These are phyloP conservation scores for Phoma sp. DNA, from an alignment of 2,329 filamentous ascomycete species.

Conservation along the genomic window DNA sequence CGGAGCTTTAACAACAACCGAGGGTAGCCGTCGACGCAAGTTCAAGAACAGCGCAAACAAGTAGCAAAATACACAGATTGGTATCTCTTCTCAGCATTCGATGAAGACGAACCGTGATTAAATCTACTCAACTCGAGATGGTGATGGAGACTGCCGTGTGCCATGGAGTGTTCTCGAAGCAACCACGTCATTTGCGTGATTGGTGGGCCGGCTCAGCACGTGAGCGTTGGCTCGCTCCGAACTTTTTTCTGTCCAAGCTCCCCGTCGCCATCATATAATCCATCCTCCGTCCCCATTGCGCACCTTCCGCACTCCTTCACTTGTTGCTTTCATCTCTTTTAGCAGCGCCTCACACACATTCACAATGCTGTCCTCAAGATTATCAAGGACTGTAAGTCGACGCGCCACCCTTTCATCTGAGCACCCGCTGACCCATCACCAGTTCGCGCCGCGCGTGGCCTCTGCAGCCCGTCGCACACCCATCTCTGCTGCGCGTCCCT, in stretches of 20 bases:
- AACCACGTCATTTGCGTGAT: too few species aligned
- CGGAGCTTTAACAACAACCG: too few species aligned
- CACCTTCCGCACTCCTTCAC: slow-evolving; percentile 29
- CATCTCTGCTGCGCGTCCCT: slow-evolving; percentile 72
- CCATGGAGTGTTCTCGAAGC: too few species aligned
- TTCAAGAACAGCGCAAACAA: too few species aligned
- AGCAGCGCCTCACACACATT: slow-evolving; percentile 40
- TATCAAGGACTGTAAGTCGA: slow-evolving; percentile 51
- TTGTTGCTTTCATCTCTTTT: slow-evolving; percentile 38
- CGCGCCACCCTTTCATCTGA: background rate
- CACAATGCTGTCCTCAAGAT: slow-evolving; percentile 52
- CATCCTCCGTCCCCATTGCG: slow-evolving; percentile 26
- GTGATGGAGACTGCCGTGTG: too few species aligned
- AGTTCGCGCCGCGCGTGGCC: slow-evolving; percentile 75
- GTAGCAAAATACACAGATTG: too few species aligned
- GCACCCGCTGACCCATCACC: slow-evolving; percentile 37
- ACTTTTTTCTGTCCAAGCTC: slow-evolving; percentile 40
- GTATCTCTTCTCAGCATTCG: too few species aligned
- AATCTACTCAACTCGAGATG: too few species aligned
- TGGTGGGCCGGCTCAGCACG: too few species aligned
- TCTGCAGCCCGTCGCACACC: slow-evolving; percentile 71
- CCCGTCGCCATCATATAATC: slow-evolving; percentile 39
- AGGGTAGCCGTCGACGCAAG: too few species aligned
- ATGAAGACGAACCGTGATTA: too few species aligned
- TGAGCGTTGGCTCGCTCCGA: too few species aligned